Percentiles rank a stretch among this genome's conserved stretches.
phyloP scores from a whole-genome alignment of 805 yeast species.

The Saturnispora silvae region DNA sequence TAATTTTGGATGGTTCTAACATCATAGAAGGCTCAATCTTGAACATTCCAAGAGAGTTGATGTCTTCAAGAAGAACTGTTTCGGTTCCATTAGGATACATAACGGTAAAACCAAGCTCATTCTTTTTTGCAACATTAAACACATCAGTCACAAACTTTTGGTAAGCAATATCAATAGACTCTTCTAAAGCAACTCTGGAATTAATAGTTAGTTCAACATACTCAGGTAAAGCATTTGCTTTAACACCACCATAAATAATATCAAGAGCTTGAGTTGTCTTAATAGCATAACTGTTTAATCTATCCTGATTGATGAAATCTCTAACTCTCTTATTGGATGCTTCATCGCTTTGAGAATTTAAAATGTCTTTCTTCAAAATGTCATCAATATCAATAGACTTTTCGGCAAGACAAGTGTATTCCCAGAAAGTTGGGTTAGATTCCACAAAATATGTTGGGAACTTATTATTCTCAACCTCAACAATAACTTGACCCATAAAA shows the following conservation, averaged over 20 bases:
- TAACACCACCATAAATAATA: slow-evolving; percentile 38
- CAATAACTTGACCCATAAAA: slow-evolving; percentile 32
- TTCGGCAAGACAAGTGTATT: slow-evolving; percentile 37
- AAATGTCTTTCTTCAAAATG: slow-evolving; percentile 27
- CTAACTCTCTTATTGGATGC: slow-evolving; percentile 30
- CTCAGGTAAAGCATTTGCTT: slow-evolving; percentile 42
- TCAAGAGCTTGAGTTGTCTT: slow-evolving; percentile 41
- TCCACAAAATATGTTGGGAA: slow-evolving; percentile 31
- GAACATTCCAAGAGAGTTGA: slow-evolving; percentile 15
- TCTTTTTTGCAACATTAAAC: slow-evolving; percentile 26
- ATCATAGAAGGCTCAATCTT: slow-evolving; percentile 12
- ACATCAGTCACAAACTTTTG: slow-evolving; percentile 27
- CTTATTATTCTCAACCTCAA: slow-evolving; percentile 28
- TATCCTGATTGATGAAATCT: slow-evolving; percentile 24
- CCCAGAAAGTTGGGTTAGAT: slow-evolving; percentile 34
- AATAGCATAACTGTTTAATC: slow-evolving; percentile 27
- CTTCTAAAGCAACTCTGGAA: slow-evolving; percentile 38
- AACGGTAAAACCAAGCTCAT: slow-evolving; percentile 23
- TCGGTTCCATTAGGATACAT: slow-evolving; percentile 14
- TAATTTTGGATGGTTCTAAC: slow-evolving; percentile 42
- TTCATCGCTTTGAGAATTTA: slow-evolving; percentile 28
- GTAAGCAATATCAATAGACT: slow-evolving; percentile 26
- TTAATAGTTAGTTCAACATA: slow-evolving; percentile 33
- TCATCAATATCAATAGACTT: slow-evolving; percentile 28
- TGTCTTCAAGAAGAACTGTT: slow-evolving; percentile 21